These are phyloP conservation scores for Saposhnikovia divaricata DNA, from an alignment of 129 eudicot species.

Conservation along the genomic window DNA sequence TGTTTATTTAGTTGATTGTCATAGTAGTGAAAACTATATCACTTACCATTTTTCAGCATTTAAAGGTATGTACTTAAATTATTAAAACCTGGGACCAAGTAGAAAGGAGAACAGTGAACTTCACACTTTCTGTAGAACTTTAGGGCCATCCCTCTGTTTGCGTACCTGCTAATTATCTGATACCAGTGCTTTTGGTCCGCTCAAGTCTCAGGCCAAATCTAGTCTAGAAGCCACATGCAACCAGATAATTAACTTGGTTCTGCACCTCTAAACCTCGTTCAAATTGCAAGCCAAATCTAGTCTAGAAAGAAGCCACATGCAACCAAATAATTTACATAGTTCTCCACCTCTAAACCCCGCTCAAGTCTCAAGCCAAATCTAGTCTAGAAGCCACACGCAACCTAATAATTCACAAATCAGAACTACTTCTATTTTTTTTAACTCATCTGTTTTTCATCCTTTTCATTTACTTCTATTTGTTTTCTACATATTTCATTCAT, in stretches of 20 bases:
- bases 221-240: neutral
- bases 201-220: neutral
- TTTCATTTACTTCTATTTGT: neutral
- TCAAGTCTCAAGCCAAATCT: neutral
- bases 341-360: too few species aligned
- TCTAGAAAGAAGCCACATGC: too few species aligned
- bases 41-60: neutral
- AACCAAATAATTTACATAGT: too few species aligned
- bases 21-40: neutral
- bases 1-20: neutral
- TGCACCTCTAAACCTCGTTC: too few species aligned
- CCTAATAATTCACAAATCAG: too few species aligned
- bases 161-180: too few species aligned
- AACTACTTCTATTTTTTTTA: too few species aligned
- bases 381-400: neutral
- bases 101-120: neutral
- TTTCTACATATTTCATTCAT: too few species aligned
- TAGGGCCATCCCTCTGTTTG: neutral
- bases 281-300: too few species aligned
- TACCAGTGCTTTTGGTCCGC: too few species aligned
- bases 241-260: too few species aligned
- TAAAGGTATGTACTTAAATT: neutral
- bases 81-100: neutral
- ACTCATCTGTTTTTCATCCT: neutral
- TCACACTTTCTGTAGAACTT: neutral